Evolutionary conservation across 305 asterid genomes (phyloP).

Genomic region (Andrographis paniculata): DNA sequence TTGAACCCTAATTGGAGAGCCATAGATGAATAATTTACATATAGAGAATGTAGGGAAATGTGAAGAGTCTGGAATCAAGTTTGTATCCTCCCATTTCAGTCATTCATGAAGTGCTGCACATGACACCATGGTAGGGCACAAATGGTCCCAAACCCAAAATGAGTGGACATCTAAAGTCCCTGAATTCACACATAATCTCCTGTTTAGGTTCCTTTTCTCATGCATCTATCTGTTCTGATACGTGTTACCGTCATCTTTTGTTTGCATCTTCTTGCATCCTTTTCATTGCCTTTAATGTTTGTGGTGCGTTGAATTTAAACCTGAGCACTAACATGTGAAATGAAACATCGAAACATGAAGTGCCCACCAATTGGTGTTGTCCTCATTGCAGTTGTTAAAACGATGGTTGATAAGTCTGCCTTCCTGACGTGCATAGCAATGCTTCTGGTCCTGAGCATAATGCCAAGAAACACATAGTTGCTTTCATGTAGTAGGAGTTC

Average conservation of each 20-base stretch:
- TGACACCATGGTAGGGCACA: conserved; percentile 4
- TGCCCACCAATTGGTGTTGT: conserved; percentile 5
- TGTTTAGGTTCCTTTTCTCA: background rate
- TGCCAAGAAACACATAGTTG: too few species aligned
- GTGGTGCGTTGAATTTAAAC: conserved; percentile 9
- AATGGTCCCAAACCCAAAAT: conserved; percentile 31
- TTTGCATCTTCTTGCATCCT: conserved; percentile 15
- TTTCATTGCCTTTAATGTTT: background rate
- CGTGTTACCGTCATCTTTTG: background rate
- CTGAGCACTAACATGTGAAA: conserved; percentile 20
- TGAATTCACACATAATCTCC: background rate
- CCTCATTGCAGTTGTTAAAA: conserved; percentile 8
- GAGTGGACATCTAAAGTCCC: conserved; percentile 6
- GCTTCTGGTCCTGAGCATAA: conserved; percentile 37
- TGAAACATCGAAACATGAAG: conserved; percentile 18
- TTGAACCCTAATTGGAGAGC: too few species aligned
- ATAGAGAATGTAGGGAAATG: too few species aligned
- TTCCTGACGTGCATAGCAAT: conserved; percentile 28
- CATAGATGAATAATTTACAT: too few species aligned
- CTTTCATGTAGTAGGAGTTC: too few species aligned
- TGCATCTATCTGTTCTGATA: background rate
- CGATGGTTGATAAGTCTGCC: conserved; percentile 12
- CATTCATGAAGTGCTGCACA: background rate
- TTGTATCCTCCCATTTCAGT: too few species aligned
- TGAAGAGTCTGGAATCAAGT: too few species aligned